Conservation (phyloP, 2,329 filamentous ascomycete species). For the Sordariomycetes sp. region DNA sequence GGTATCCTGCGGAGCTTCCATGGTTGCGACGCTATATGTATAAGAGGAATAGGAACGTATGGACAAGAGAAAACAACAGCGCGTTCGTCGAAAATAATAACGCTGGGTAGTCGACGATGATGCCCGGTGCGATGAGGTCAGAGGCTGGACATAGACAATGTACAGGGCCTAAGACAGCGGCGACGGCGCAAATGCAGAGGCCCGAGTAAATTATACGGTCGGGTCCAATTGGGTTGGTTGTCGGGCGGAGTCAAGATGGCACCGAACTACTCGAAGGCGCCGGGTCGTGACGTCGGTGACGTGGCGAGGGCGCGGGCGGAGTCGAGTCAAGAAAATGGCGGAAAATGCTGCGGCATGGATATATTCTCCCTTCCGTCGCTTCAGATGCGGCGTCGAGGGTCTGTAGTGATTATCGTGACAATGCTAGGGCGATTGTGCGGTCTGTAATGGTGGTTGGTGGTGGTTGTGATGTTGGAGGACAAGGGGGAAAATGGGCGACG, state of each 20-base stretch:
- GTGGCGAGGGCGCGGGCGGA: neutral
- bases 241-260: neutral
- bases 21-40: constrained; percentile 33
- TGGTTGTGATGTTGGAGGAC: constrained; percentile 4
- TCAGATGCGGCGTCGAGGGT: neutral
- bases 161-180: neutral
- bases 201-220: neutral
- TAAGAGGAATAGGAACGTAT: constrained; percentile 6
- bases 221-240: neutral
- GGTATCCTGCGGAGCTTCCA: constrained; percentile 29
- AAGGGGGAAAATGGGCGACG: constrained; percentile 5
- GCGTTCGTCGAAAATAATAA: constrained; percentile 11
- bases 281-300: constrained; percentile 1
- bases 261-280: neutral
- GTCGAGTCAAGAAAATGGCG: neutral
- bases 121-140: constrained; percentile 23
- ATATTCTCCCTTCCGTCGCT: neutral
- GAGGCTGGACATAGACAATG: constrained; percentile 13
- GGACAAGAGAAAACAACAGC: constrained; percentile 9
- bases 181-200: neutral
- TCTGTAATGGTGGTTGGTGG: constrained; percentile 1
- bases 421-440: neutral
- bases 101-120: neutral
- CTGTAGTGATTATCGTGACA: neutral
- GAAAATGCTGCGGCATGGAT: neutral